These are phyloP conservation scores for Ustulina deusta DNA, from an alignment of 2,329 filamentous ascomycete species.

Conservation along the genomic window DNA sequence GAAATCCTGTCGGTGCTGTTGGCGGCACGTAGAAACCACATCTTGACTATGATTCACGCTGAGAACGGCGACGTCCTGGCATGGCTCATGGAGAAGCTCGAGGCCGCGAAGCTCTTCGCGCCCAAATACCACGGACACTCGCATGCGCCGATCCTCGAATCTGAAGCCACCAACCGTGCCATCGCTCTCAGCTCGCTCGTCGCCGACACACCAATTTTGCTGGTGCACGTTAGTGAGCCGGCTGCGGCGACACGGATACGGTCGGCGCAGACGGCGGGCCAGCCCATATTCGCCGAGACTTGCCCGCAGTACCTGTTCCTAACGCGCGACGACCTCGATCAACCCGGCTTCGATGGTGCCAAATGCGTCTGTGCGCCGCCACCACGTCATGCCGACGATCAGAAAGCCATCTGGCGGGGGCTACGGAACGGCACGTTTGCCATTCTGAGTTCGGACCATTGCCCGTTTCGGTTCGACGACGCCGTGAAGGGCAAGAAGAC, in stretches of 20 bases:
- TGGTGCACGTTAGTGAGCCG: slow-evolving; percentile 65
- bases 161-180: slow-evolving; percentile 65
- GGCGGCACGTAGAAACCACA: slow-evolving; percentile 54
- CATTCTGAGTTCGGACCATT: slow-evolving; percentile 60
- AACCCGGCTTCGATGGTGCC: slow-evolving; percentile 65
- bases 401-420: slow-evolving; percentile 64
- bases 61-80: slow-evolving; percentile 66
- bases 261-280: slow-evolving; percentile 59
- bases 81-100: slow-evolving; percentile 66
- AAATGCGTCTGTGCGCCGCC: slow-evolving; percentile 68
- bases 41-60: slow-evolving; percentile 68
- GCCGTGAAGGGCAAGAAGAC: slow-evolving; percentile 60
- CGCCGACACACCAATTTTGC: slow-evolving; percentile 61
- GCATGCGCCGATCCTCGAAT: slow-evolving; percentile 62
- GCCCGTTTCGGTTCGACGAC: slow-evolving; percentile 63
- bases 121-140: slow-evolving; percentile 65
- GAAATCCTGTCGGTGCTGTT: slow-evolving; percentile 65
- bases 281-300: slow-evolving; percentile 66
- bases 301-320: slow-evolving; percentile 69
- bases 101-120: slow-evolving; percentile 59
- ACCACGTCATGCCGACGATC: slow-evolving; percentile 60
- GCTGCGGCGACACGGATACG: slow-evolving; percentile 60
- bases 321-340: slow-evolving; percentile 62
- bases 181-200: slow-evolving; percentile 64
- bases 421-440: slow-evolving; percentile 65